Evolutionary conservation across 768 basidiomycete genomes (phyloP), one percentile per base, ranked within the genome.

Genomic region (Hypsizygus marmoreus): DNA sequence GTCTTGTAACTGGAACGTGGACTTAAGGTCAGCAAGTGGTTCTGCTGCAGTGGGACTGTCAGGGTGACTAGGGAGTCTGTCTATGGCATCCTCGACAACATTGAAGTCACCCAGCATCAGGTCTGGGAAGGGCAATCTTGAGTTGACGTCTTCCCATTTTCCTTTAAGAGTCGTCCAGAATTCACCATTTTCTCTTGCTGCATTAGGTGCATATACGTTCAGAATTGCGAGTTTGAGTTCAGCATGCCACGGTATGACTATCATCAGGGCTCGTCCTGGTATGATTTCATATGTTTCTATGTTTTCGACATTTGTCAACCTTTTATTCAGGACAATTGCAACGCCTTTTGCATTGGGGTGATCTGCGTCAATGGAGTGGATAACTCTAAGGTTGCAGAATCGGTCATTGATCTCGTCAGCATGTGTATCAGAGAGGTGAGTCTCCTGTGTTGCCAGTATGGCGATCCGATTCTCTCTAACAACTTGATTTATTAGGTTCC

Each of bases 51-150:
- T 14, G 1, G 37, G 8, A 0, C 41, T 11, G 25, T 74, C 70
- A 0, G 13, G 1, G 0, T 52, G 48, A 0, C 40, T n/a, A 0
- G 74, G 73, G 1, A 67, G 31, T 0, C 68, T 12, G 47, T 76
- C 73, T 0, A 74, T 45, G 0, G 51, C 17, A 0, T 72, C 67
- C 41, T 77, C 71, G 0, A 69, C 65, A 0, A 76, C 20, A 49
- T 79, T 77, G 31, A 68, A 67, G 47, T 79, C 72, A 0, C 75
- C 72, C 0, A 68, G 34, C 29, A 77, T 45, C 0, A 72, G 10
- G 19, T 74, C 63, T 3, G 63, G 68, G 17, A 32, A 47, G 10
- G 49, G 47, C n/a, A n/a, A n/a, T n/a, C n/a, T n/a, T 4, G 45
- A 36, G 1, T 34, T 40, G 35, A 19, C 10, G 11, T 5, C 14